These are phyloP conservation scores for Trichoderma sp. DNA, from an alignment of 2,329 filamentous ascomycete species.

Conservation along the genomic window DNA sequence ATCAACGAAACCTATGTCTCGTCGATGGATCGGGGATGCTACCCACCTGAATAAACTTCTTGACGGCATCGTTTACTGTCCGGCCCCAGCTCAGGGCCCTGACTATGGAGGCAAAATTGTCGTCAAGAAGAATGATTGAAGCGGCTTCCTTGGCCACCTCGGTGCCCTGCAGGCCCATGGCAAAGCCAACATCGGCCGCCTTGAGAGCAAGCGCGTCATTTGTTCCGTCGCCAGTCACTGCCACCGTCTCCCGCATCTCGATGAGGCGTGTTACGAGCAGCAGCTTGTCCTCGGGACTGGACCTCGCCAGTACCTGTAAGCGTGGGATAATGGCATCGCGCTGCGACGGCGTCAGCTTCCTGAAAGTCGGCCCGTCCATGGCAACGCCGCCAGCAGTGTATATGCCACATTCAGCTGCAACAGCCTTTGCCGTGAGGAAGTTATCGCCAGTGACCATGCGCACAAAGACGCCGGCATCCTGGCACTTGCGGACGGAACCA, in stretches of 20 bases:
- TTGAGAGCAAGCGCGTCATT: conserved; percentile 69
- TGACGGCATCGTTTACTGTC: conserved; percentile 64
- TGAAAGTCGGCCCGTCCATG: conserved; percentile 58
- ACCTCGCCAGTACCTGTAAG: conserved; percentile 68
- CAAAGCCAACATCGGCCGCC: conserved; percentile 67
- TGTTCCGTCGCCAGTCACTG: conserved; percentile 67
- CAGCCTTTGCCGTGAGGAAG: conserved; percentile 48
- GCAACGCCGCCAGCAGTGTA: conserved; percentile 65
- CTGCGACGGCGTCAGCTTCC: conserved; percentile 55
- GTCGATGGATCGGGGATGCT: background rate
- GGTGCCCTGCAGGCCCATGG: conserved; percentile 68
- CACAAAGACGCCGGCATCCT: conserved; percentile 66
- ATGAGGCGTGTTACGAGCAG: conserved; percentile 66
- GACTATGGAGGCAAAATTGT: conserved; percentile 67
- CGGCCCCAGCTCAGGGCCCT: conserved; percentile 64
- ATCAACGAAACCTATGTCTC: too few species aligned
- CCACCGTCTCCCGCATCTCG: conserved; percentile 66
- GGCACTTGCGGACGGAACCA: conserved; percentile 63
- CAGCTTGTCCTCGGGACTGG: conserved; percentile 70
- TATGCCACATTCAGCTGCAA: conserved; percentile 48
- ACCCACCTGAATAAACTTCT: conserved; percentile 62
- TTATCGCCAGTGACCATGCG: conserved; percentile 63
- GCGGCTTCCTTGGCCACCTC: conserved; percentile 69
- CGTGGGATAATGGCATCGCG: conserved; percentile 58
- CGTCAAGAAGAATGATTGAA: conserved; percentile 66